phyloP scores from a whole-genome alignment of 805 yeast genomes.

The Zygotorulaspora sp. region DNA sequence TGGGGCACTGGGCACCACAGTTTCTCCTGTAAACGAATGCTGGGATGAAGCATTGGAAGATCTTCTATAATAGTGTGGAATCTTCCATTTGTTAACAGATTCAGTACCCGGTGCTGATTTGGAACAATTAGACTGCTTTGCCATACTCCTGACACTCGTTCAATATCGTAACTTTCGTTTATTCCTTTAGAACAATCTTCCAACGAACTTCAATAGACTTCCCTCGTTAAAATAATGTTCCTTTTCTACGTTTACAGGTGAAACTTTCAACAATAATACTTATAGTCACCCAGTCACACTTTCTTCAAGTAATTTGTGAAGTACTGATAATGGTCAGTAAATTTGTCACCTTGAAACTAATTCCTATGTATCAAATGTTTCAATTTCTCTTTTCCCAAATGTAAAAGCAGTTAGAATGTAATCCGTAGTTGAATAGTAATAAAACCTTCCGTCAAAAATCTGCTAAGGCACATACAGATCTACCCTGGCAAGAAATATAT shows the following conservation, averaged over 20 bases:
- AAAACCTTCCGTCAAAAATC: too few species aligned
- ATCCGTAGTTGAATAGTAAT: too few species aligned
- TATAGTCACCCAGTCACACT: too few species aligned
- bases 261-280: too few species aligned
- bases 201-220: too few species aligned
- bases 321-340: not conserved
- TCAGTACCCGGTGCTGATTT: constrained; percentile 21
- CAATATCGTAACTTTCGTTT: not conserved
- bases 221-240: too few species aligned
- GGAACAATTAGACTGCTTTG: constrained; percentile 9
- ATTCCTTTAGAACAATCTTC: not conserved
- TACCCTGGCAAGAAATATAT: not conserved
- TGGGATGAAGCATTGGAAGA: constrained; percentile 15
- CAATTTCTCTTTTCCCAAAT: not conserved
- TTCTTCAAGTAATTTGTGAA: not conserved
- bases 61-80: constrained; percentile 34
- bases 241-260: too few species aligned
- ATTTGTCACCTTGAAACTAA: not conserved
- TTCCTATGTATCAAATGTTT: not conserved
- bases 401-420: too few species aligned
- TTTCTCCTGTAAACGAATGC: constrained; percentile 8
- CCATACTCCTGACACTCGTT: constrained; percentile 2
- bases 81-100: constrained; percentile 33
- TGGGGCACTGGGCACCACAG: constrained; percentile 8
- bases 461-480: not conserved